A percentile compares a stretch with the other conserved stretches of the same genome.
Conservation (phyloP, 2,329 filamentous ascomycete species). For the Penicillium sp. region DNA sequence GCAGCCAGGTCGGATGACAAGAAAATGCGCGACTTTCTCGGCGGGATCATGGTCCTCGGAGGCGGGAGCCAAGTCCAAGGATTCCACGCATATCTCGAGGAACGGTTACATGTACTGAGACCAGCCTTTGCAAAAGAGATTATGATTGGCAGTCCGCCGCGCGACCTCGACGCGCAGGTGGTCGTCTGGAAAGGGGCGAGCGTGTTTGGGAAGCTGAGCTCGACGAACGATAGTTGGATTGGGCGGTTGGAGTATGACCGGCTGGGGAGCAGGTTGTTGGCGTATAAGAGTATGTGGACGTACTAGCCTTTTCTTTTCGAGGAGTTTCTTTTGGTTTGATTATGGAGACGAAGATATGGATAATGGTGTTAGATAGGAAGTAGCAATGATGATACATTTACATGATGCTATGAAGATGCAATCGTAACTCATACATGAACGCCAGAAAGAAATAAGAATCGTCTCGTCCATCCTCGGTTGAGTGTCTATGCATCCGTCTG, state of each 20-base stretch:
- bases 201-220: constrained; percentile 83
- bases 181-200: constrained; percentile 97
- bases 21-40: constrained; percentile 84
- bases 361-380: too few relatives aligned
- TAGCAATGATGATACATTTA: too few relatives aligned
- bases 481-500: too few relatives aligned
- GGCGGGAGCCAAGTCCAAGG: constrained; percentile 77
- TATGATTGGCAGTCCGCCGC: constrained; percentile 65
- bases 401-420: too few relatives aligned
- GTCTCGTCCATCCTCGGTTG: too few relatives aligned
- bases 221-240: constrained; percentile 94
- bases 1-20: constrained; percentile 86
- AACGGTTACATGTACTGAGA: constrained; percentile 65
- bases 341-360: background rate
- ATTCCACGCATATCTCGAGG: constrained; percentile 78
- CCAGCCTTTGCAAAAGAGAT: constrained; percentile 64
- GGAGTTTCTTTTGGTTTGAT: background rate
- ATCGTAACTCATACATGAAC: background rate
- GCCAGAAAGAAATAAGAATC: background rate
- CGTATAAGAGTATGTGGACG: constrained; percentile 71
- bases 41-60: constrained; percentile 85
- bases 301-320: constrained; percentile 38
- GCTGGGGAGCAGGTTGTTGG: constrained; percentile 73
- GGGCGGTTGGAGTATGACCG: constrained; percentile 82
- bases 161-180: constrained; percentile 96